Evolutionary conservation across 768 basidiomycete genomes (phyloP), one percentile per base, ranked within the genome.

Genomic region (Russula ochroleuca): DNA sequence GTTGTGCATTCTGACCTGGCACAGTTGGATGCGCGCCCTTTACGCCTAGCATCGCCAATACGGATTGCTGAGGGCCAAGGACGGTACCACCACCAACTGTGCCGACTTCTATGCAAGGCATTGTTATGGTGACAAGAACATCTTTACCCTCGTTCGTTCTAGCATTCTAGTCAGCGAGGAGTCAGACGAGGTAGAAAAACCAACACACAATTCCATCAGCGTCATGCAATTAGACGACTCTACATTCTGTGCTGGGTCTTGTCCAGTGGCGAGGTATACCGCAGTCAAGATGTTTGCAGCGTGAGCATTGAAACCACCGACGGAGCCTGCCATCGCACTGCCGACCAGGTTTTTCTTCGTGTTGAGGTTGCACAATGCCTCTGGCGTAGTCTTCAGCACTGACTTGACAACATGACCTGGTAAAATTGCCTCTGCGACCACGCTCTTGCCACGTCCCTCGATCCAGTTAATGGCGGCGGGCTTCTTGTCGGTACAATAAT

Each of bases 401-500:
- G 77, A 81, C 81, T 86, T 87, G 62, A 99, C 94, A 40, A 94
- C 78, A 67, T 85, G 85, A 0, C 95, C 95, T 0, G 96, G 91
- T 37, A 99, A 77, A 53, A 98, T 82, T 2, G 95, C 94, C 77
- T 99, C 96, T 0, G 94, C 96, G 54, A 98, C 95, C 21, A 99
- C 90, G 59, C 91, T 91, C 88, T 99, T 99, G 28, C 97, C 97
- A 47, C 97, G 81, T 2, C 97, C 97, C 76, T 98, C 96, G 67
- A 98, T 98, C 97, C 97, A 99, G 77, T 98, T 99, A 76, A 99
- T 97, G 50, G 97, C 97, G 11, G 97, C 92, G 0, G 97, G 92
- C 78, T 99, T 99, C 87, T 99, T 99, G 78, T 99, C 97, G 68
- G 94, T 99, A 79, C 97, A 98, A 74, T 98, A 99, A 75, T 99